Conservation (phyloP, 2,329 filamentous ascomycete genomes). For the Fonsecaea pugnacius region DNA sequence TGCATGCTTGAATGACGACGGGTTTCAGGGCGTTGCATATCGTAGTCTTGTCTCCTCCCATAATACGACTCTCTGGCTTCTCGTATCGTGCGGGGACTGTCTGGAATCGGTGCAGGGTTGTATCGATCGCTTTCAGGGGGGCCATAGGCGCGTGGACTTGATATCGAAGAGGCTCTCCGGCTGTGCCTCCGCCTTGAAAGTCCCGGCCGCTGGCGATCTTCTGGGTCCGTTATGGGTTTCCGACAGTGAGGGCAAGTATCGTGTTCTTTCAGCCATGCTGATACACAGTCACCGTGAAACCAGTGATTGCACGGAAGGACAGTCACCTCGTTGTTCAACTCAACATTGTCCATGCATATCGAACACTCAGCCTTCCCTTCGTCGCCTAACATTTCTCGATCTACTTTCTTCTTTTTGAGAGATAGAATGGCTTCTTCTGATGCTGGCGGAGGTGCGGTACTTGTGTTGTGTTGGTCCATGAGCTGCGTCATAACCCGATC, state of each 20-base stretch:
- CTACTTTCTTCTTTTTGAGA: slow-evolving; percentile 72
- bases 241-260: slow-evolving; percentile 78
- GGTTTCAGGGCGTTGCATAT: slow-evolving; percentile 21
- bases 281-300: slow-evolving; percentile 85
- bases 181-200: slow-evolving; percentile 20
- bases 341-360: slow-evolving; percentile 89
- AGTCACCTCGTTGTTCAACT: slow-evolving; percentile 72
- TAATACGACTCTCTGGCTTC: slow-evolving; percentile 29
- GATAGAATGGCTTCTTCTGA: slow-evolving; percentile 72
- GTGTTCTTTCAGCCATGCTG: slow-evolving; percentile 83
- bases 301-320: slow-evolving; percentile 87
- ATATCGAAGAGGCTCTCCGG: slow-evolving; percentile 28
- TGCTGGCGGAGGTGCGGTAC: slow-evolving; percentile 80
- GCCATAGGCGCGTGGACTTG: slow-evolving; percentile 26
- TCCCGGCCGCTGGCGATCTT: slow-evolving; percentile 20
- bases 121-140: slow-evolving; percentile 37
- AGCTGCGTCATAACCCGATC: slow-evolving; percentile 85
- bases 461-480: slow-evolving; percentile 76
- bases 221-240: slow-evolving; percentile 43
- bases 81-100: slow-evolving; percentile 36
- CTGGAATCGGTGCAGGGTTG: slow-evolving; percentile 19
- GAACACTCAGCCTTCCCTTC: slow-evolving; percentile 80
- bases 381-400: slow-evolving; percentile 69
- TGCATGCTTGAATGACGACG: slow-evolving; percentile 36
- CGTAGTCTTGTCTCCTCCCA: slow-evolving; percentile 23